Evolutionary conservation across 352 stramenopile genomes (phyloP).

Genomic region (Pythium vanterpoolii): DNA sequence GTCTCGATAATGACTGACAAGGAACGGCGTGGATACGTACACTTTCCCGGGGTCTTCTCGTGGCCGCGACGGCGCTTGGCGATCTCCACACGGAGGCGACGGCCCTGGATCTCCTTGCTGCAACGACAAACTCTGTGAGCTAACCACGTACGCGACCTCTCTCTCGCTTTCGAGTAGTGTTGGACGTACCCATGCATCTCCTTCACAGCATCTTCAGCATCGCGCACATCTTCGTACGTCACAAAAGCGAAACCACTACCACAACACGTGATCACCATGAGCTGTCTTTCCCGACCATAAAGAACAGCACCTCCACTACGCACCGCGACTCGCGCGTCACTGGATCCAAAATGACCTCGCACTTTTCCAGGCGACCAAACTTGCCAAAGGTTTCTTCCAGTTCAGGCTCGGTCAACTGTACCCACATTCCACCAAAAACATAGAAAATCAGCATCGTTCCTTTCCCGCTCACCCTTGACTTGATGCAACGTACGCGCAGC

Average conservation of each 20-base stretch:
- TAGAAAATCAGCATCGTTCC: neutral
- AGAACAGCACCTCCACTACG: neutral
- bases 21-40: conserved; percentile 31
- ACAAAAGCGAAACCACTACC: conserved; percentile 72
- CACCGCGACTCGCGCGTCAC: conserved; percentile 72
- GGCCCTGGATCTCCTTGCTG: conserved; percentile 74
- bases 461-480: neutral
- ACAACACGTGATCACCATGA: neutral
- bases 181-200: conserved; percentile 69
- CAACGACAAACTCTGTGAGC: conserved; percentile 3
- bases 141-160: neutral
- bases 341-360: conserved; percentile 79
- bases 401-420: conserved; percentile 43
- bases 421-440: neutral
- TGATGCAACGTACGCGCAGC: conserved; percentile 31
- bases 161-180: neutral
- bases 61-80: conserved; percentile 78
- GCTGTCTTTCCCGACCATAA: neutral
- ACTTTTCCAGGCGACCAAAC: conserved; percentile 69
- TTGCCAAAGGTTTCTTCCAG: conserved; percentile 73
- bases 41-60: conserved; percentile 82
- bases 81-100: conserved; percentile 72
- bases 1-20: neutral
- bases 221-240: conserved; percentile 72
- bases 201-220: conserved; percentile 73